Conservation (phyloP, 2,329 filamentous ascomycete species). For the Fusarium beomiforme region DNA sequence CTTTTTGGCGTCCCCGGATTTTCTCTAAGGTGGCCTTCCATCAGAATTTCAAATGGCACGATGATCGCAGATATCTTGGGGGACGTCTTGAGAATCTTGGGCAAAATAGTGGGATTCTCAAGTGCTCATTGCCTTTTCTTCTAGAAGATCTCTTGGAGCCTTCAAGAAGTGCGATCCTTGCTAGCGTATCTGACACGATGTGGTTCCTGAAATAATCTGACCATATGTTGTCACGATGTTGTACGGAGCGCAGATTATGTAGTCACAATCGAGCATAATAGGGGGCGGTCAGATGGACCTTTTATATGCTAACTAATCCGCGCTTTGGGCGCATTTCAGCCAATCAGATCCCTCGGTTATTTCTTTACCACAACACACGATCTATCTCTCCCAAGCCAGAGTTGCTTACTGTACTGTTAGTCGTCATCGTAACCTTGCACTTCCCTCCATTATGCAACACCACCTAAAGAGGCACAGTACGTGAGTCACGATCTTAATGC, state of each 20-base stretch:
- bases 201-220: slow-evolving; percentile 6
- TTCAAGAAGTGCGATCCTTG: slow-evolving; percentile 32
- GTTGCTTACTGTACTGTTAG: slow-evolving; percentile 29
- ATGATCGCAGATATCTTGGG: not conserved
- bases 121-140: slow-evolving; percentile 5
- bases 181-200: slow-evolving; percentile 30
- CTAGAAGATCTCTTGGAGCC: slow-evolving; percentile 22
- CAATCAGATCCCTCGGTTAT: too few species aligned
- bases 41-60: not conserved
- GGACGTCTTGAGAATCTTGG: slow-evolving; percentile 3
- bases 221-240: too few species aligned
- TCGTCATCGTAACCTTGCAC: slow-evolving; percentile 42
- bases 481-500: slow-evolving; percentile 38
- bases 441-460: slow-evolving; percentile 35
- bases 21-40: not conserved
- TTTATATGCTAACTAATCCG: too few species aligned
- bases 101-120: slow-evolving; percentile 1
- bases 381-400: too few species aligned
- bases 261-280: too few species aligned
- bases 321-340: too few species aligned
- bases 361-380: too few species aligned
- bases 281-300: too few species aligned
- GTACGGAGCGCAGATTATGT: too few species aligned
- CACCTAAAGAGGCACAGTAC: slow-evolving; percentile 30
- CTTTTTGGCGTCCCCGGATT: not conserved